Base-by-base conservation (phyloP, 2,329 filamentous ascomycete species). In the Fusarium lyarnte region DNA sequence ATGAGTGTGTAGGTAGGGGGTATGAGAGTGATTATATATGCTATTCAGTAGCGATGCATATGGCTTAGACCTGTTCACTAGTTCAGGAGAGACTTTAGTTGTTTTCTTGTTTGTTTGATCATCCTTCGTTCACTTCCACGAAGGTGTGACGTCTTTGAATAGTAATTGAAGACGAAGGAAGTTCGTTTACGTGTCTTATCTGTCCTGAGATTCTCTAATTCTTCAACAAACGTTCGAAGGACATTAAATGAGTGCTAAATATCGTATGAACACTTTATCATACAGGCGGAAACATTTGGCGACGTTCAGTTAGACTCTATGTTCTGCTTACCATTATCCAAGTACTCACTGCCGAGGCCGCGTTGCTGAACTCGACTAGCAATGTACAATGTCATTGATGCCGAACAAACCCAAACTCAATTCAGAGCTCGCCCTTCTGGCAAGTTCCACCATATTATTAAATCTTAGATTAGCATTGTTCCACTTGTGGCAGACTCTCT, bases 401-500 rank as follows among this genome's bases (percentile, higher is more conserved):
- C 12, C 7, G 0, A n/a, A 25, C n/a, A 25, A 14, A 14, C 12
- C 11, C 11, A 19, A 27, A 16, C 2, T 17, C 33, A 5, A 17
- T 13, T 9, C 5, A 27, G 9, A 10, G 17, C 0, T 9, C 5
- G 3, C 2, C 11, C 1, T 3, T 1, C 12, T 19, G 8, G n/a
- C 0, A n/a, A 0, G 12, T 2, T 23, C 3, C 0, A 19, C 12
- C 21, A n/a, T 19, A 3, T 8, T 31, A 8, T 5, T 6, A 0
- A 6, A 13, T 1, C 8, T 13, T 47, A 57, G 13, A 25, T 6
- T 13, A 47, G 10, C n/a, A 59, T 12, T 0, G 27, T 17, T n/a
- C 46, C 46, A 8, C 36, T 19, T 8, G 21, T 2, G 2, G 36
- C n/a, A 23, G 57, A 54, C 16, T 59, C 45, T 54, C 57, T 41